phyloP scores from a whole-genome alignment of 2,329 filamentous ascomycete genomes.

The Helotiales sp. region DNA sequence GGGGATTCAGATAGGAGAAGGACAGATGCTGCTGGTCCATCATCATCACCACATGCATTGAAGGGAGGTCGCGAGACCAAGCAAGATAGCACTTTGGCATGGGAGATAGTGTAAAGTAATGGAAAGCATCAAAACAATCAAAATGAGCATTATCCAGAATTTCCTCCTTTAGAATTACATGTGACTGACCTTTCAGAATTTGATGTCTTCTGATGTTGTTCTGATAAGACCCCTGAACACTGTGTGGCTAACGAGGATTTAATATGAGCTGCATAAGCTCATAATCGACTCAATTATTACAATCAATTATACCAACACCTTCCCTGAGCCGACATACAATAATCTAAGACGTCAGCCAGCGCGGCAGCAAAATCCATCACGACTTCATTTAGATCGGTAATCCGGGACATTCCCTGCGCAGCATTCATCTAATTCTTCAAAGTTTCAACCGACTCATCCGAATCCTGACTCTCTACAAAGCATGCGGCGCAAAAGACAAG shows the following conservation, averaged over 20 bases:
- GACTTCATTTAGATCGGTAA: neutral
- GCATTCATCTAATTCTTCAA: neutral
- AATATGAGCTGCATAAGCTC: neutral
- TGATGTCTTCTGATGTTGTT: neutral
- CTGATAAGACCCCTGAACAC: slow-evolving; percentile 1
- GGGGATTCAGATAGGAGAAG: slow-evolving; percentile 4
- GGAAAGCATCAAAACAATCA: slow-evolving; percentile 11
- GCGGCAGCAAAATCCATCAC: neutral
- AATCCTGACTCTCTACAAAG: neutral
- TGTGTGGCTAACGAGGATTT: slow-evolving; percentile 1
- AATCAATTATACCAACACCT: too few relatives aligned
- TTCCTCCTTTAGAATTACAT: neutral
- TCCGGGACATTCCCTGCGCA: neutral
- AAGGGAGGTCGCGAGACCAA: slow-evolving; percentile 8
- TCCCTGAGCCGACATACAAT: too few relatives aligned
- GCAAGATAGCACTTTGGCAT: slow-evolving; percentile 7
- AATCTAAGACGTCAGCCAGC: too few relatives aligned
- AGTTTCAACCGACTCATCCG: neutral
- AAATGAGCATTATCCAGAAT: neutral
- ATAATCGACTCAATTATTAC: neutral
- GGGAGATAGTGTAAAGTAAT: slow-evolving; percentile 23
- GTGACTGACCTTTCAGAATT: neutral
- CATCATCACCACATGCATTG: slow-evolving; percentile 12
- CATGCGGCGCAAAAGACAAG: neutral
- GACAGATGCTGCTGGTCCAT: slow-evolving; percentile 24